Conservation (phyloP, 352 stramenopile species). For the Globisporangium polare region DNA sequence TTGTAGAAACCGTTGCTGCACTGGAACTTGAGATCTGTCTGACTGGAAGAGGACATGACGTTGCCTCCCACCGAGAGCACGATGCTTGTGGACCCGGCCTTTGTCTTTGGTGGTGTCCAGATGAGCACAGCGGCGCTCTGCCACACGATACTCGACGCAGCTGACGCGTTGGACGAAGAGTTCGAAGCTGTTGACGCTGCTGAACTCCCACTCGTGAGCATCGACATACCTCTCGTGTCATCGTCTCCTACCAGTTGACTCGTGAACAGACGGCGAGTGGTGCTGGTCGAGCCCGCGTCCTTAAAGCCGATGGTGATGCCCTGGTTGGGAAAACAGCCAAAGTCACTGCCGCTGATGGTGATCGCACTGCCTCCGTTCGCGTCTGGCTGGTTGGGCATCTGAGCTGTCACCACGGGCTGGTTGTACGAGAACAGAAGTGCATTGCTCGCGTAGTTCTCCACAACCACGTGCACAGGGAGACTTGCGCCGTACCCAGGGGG, state of each 20-base stretch:
- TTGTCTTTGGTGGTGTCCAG: slow-evolving; percentile 58
- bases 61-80: slow-evolving; percentile 57
- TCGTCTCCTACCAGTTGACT: neutral
- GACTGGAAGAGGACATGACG: slow-evolving; percentile 45
- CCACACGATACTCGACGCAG: slow-evolving; percentile 33
- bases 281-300: slow-evolving; percentile 3
- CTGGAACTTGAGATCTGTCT: slow-evolving; percentile 63
- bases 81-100: slow-evolving; percentile 47
- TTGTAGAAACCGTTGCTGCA: slow-evolving; percentile 57
- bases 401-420: slow-evolving; percentile 42
- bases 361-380: slow-evolving; percentile 59
- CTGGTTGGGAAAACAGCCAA: slow-evolving; percentile 61
- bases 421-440: slow-evolving; percentile 52
- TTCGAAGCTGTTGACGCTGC: neutral
- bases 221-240: neutral
- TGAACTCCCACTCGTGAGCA: slow-evolving; percentile 3
- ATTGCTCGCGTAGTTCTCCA: slow-evolving; percentile 51
- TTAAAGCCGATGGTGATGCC: slow-evolving; percentile 48
- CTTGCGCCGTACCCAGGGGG: slow-evolving; percentile 45
- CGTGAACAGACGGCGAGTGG: neutral
- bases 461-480: slow-evolving; percentile 37
- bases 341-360: slow-evolving; percentile 58
- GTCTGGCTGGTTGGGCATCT: slow-evolving; percentile 66
- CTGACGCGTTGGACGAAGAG: slow-evolving; percentile 5
- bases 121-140: slow-evolving; percentile 42